Base-by-base conservation (phyloP, 169 alveolate species). In the Plasmodium gallinaceum region DNA sequence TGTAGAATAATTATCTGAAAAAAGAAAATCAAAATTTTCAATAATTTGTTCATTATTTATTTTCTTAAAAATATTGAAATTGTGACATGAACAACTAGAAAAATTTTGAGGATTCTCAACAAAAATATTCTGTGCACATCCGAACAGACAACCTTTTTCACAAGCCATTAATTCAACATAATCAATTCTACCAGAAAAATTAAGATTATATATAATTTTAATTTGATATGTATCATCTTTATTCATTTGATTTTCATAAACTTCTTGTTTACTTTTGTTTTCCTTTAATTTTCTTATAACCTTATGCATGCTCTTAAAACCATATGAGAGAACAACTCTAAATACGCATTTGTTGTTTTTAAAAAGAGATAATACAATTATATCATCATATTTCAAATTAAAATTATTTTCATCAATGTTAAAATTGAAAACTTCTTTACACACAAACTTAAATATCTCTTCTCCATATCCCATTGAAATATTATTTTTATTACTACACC, bases 391-490 rank as follows among this genome's bases (percentile, higher is more conserved):
- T 37, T 78, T 51, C 7, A 78, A 20, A 65, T 48, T 52, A 22
- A 78, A 78, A 18, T 48, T 32, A 24, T 26, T 62, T 22, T 78
- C 71, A 20, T 78, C 78, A 24, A 78, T 16, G 9, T 10, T 14
- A 51, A 42, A 78, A 65, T 46, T 46, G 52, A 64, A 78, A 8
- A 78, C 18, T 6, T 78, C 20, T 48, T 65, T 78, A 60, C 89
- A 78, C 10, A 78, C 89, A 65, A 14, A 78, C 45, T 78, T 78
- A 45, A 78, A 78, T 16, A 78, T 78, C 37, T 78, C 89, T 18
- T 78, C 89, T 51, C 89, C 89, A 69, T 78, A 78, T 5, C 89
- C 89, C 74, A 78, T 58, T 7, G 89, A 78, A 48, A 78, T 78
- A 43, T 78, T 78, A 78, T 78, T 78, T 51, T 22, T 64, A 24